These are phyloP conservation scores for Alternaria panax DNA, from an alignment of 2,329 filamentous ascomycete species.

Conservation along the genomic window DNA sequence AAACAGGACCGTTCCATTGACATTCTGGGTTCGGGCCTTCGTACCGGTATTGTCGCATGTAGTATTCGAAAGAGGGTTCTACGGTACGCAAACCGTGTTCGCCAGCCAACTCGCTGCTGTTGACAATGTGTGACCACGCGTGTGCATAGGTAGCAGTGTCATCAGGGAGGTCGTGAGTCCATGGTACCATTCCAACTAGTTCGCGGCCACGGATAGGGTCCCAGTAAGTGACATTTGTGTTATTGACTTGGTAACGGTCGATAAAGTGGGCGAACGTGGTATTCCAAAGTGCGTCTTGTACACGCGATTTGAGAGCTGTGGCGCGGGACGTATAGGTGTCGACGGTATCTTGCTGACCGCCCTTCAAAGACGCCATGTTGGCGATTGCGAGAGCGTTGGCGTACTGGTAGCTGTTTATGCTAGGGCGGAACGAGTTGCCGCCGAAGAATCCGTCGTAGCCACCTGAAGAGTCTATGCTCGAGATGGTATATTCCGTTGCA, in stretches of 20 bases:
- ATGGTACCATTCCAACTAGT: conserved; percentile 55
- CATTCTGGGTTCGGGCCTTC: conserved; percentile 50
- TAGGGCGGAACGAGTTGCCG: conserved; percentile 53
- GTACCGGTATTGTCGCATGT: conserved; percentile 56
- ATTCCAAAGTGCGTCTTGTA: conserved; percentile 55
- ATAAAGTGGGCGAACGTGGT: conserved; percentile 55
- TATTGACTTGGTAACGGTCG: conserved; percentile 52
- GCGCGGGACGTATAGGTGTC: conserved; percentile 36
- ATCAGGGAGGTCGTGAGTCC: conserved; percentile 54
- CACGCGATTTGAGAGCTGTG: conserved; percentile 45
- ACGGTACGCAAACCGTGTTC: conserved; percentile 51
- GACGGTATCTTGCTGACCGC: conserved; percentile 19
- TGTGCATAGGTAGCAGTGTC: conserved; percentile 48
- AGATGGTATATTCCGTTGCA: conserved; percentile 57
- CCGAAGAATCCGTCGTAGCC: conserved; percentile 53
- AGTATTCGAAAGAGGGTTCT: conserved; percentile 56
- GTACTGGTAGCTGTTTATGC: conserved; percentile 56
- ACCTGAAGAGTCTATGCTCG: conserved; percentile 53
- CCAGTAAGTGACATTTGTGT: conserved; percentile 51
- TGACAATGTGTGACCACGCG: conserved; percentile 50
- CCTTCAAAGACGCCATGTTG: conserved; percentile 47
- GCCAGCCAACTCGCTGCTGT: conserved; percentile 46
- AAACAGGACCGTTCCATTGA: conserved; percentile 57
- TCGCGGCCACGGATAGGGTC: conserved; percentile 54
- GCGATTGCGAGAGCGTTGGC: conserved; percentile 55